Conservation (phyloP, 768 basidiomycete species). For the Leccinum sublutescens region DNA sequence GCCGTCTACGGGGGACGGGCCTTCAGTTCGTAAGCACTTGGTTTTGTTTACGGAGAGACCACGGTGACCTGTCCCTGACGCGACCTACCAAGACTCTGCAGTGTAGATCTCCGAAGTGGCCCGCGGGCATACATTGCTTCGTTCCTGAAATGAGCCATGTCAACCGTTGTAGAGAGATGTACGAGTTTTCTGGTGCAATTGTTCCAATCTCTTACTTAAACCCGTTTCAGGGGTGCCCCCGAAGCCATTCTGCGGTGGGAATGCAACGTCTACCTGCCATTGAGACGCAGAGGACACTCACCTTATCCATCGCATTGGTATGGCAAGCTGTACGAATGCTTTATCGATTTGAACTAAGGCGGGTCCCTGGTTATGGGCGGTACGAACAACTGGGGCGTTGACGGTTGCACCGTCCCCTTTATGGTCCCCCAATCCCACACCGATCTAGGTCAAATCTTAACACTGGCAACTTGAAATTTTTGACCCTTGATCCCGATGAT, state of each 20-base stretch:
- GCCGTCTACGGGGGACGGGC: background rate
- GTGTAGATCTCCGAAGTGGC: background rate
- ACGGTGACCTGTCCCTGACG: background rate
- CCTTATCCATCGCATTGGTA: background rate
- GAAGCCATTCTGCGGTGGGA: background rate
- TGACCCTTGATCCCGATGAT: background rate
- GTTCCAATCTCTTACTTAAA: background rate
- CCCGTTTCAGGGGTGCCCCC: background rate
- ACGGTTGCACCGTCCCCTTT: background rate
- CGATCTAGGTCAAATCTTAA: conserved; percentile 1
- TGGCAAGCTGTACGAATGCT: background rate
- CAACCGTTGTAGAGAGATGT: background rate
- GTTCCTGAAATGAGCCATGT: background rate
- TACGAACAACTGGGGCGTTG: background rate
- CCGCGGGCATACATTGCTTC: background rate
- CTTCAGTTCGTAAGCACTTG: background rate
- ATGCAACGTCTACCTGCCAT: background rate
- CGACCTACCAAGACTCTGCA: background rate
- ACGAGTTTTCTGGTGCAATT: background rate
- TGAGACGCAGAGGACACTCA: background rate
- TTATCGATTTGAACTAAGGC: background rate
- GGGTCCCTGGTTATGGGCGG: background rate
- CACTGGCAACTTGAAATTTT: background rate
- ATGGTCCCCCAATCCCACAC: background rate
- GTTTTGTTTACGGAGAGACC: background rate